phyloP scores from a whole-genome alignment of 352 stramenopile species.

The Albugo laibachii region DNA sequence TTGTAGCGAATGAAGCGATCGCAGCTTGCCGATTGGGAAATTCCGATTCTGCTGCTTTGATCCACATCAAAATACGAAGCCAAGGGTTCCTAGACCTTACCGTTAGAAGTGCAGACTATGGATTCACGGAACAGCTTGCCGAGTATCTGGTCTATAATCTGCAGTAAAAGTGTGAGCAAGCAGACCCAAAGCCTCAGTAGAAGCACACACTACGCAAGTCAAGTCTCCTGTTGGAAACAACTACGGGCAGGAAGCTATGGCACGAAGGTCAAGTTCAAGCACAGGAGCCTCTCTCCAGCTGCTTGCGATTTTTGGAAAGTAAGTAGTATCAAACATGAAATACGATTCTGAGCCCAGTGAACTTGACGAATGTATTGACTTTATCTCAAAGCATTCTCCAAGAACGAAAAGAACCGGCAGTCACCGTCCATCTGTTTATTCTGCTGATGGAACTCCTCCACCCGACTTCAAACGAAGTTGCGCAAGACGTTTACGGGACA shows the following conservation, averaged over 20 bases:
- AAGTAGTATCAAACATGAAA: too few species aligned
- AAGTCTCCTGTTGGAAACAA: too few species aligned
- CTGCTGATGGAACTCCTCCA: conserved; percentile 49
- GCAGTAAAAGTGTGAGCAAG: conserved; percentile 1
- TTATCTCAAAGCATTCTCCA: too few species aligned
- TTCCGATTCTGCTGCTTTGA: conserved; percentile 65
- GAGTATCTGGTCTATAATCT: conserved; percentile 5
- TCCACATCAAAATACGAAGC: conserved; percentile 73
- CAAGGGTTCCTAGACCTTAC: conserved; percentile 71
- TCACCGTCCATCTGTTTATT: conserved; percentile 16
- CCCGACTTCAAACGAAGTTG: conserved; percentile 79
- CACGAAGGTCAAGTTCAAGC: too few species aligned
- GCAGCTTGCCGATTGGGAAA: conserved; percentile 50
- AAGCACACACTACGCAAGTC: too few species aligned
- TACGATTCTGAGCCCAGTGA: too few species aligned
- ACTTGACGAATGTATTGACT: too few species aligned
- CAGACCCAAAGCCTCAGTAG: too few species aligned
- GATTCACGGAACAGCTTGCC: conserved; percentile 52
- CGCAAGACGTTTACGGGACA: conserved; percentile 77
- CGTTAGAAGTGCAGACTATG: conserved; percentile 65
- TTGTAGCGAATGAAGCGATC: conserved; percentile 75
- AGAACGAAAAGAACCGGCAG: too few species aligned
- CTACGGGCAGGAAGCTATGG: too few species aligned
- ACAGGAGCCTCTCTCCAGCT: too few species aligned
- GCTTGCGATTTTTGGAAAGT: too few species aligned